Percentiles rank a stretch among this genome's conserved stretches.
Evolutionary conservation across 352 stramenopile species (phyloP).

Genomic region (Hyaloperonospora arabidopsidis): DNA sequence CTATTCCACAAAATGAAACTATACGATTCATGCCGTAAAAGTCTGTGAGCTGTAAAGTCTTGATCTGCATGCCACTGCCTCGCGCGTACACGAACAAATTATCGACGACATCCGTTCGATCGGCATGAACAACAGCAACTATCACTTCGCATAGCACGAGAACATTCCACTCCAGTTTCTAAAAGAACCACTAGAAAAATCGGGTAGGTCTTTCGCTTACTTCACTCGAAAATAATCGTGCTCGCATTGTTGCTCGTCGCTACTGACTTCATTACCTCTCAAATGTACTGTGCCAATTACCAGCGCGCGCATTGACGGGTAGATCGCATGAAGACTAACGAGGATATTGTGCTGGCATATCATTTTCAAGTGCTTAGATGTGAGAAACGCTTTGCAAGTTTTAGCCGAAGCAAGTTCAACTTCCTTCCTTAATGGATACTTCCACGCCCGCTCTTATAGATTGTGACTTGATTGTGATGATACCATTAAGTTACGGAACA

Average conservation of each 20-base stretch:
- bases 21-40: no score
- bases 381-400: conserved; percentile 31
- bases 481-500: conserved; percentile 46
- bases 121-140: conserved; percentile 39
- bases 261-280: conserved; percentile 13
- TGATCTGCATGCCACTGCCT: conserved; percentile 57
- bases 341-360: conserved; percentile 53
- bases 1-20: no score
- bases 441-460: conserved; percentile 53
- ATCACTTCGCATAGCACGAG: conserved; percentile 61
- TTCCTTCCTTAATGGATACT: conserved; percentile 45
- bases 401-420: conserved; percentile 33
- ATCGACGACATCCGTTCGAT: conserved; percentile 52
- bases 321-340: conserved; percentile 42
- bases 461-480: conserved; percentile 28
- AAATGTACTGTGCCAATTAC: conserved; percentile 20
- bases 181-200: conserved; percentile 41
- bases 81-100: conserved; percentile 52
- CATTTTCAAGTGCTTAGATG: conserved; percentile 39
- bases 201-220: conserved; percentile 31
- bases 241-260: conserved; percentile 4
- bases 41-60: conserved; percentile 12
- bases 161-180: conserved; percentile 53
- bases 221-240: conserved; percentile 9
- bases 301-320: conserved; percentile 35